Evolutionary conservation across 352 stramenopile genomes (phyloP).

Genomic region (Phytophthora constricta): DNA sequence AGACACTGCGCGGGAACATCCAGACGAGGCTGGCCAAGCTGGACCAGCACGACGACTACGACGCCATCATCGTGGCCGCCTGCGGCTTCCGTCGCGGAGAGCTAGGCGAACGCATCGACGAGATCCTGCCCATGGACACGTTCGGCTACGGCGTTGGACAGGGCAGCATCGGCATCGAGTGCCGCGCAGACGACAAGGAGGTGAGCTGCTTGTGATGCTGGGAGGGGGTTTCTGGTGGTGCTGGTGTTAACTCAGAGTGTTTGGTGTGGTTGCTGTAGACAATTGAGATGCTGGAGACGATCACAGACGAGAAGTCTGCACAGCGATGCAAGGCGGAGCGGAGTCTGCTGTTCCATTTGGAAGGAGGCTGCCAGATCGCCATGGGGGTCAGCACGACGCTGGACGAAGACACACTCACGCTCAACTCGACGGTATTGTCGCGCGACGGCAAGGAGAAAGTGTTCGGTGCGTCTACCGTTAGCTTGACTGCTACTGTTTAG

Average conservation of each 20-base stretch:
- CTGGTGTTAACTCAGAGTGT: no score
- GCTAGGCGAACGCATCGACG: slow-evolving; percentile 74
- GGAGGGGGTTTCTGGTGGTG: slow-evolving; percentile 6
- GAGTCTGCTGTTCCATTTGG: slow-evolving; percentile 79
- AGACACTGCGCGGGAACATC: slow-evolving; percentile 89
- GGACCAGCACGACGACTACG: slow-evolving; percentile 83
- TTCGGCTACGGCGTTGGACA: slow-evolving; percentile 89
- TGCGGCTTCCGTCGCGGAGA: slow-evolving; percentile 83
- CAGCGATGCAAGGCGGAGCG: slow-evolving; percentile 85
- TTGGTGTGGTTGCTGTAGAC: slow-evolving; percentile 36
- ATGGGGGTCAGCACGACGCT: slow-evolving; percentile 84
- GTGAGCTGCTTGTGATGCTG: slow-evolving; percentile 40
- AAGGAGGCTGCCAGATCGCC: slow-evolving; percentile 89
- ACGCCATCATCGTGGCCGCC: slow-evolving; percentile 88
- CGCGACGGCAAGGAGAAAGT: slow-evolving; percentile 72
- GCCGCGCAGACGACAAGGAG: slow-evolving; percentile 68
- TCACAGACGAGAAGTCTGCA: slow-evolving; percentile 78
- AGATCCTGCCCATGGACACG: slow-evolving; percentile 70
- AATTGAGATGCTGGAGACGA: slow-evolving; percentile 79
- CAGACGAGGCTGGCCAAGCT: slow-evolving; percentile 88
- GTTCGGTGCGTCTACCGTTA: slow-evolving; percentile 35
- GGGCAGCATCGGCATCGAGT: slow-evolving; percentile 89
- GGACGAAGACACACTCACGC: slow-evolving; percentile 63
- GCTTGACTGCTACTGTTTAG: background rate
- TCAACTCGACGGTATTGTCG: slow-evolving; percentile 76